These are phyloP conservation scores for Lepidopterella palustris DNA, from an alignment of 495 filamentous ascomycete genomes.

Conservation along the genomic window DNA sequence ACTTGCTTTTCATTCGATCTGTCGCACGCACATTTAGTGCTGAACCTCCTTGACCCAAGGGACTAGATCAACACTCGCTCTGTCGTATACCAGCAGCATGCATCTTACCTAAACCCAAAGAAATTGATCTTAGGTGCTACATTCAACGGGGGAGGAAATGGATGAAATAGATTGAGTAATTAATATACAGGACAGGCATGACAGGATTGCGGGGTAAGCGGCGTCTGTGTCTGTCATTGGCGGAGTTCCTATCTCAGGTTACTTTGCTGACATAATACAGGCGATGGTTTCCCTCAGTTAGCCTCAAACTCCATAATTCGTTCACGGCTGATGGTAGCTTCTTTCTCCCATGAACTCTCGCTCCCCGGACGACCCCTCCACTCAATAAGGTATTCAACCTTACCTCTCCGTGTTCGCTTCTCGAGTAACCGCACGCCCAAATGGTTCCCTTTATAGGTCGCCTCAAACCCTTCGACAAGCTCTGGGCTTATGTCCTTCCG, in stretches of 20 bases:
- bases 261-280: neutral
- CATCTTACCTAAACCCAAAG: too few relatives aligned
- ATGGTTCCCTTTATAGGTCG: conserved; percentile 19
- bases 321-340: conserved; percentile 22
- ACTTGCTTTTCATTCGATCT: too few relatives aligned
- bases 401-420: neutral
- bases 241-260: neutral
- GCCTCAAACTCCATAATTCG: conserved; percentile 25
- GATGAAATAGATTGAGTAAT: too few relatives aligned
- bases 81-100: too few relatives aligned
- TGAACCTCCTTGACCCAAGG: too few relatives aligned
- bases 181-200: too few relatives aligned
- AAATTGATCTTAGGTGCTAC: too few relatives aligned
- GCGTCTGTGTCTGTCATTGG: too few relatives aligned
- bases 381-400: conserved; percentile 16
- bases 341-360: conserved; percentile 25
- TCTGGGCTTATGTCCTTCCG: conserved; percentile 9
- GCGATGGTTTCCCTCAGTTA: conserved; percentile 3
- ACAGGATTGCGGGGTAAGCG: too few relatives aligned
- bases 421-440: conserved; percentile 3
- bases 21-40: too few relatives aligned
- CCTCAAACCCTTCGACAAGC: conserved; percentile 19
- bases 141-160: too few relatives aligned
- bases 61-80: too few relatives aligned
- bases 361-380: conserved; percentile 19